Evolutionary conservation across 2,329 filamentous ascomycete genomes (phyloP).

Genomic region (Neodidymelliopsis sp.): DNA sequence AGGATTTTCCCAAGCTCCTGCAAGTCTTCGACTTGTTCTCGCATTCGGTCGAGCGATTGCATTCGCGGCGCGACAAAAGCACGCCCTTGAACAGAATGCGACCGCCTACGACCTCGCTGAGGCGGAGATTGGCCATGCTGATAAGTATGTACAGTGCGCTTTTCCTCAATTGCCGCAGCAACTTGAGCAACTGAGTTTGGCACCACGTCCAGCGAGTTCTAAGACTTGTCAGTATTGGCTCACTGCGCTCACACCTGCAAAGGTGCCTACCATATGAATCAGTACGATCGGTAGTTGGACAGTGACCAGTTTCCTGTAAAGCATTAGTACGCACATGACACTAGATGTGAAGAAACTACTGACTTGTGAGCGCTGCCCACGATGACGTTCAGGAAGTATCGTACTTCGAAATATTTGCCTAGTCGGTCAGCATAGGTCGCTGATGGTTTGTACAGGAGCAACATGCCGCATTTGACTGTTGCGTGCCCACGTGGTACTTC

Average conservation of each 20-base stretch:
- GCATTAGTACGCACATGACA: conserved; percentile 24
- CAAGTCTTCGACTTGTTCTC: conserved; percentile 52
- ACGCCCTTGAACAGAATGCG: conserved; percentile 56
- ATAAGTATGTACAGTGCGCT: conserved; percentile 44
- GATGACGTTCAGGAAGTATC: conserved; percentile 62
- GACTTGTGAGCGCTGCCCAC: conserved; percentile 55
- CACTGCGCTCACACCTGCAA: not conserved
- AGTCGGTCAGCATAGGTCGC: conserved; percentile 13
- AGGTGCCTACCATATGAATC: conserved; percentile 57
- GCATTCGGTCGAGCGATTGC: conserved; percentile 58
- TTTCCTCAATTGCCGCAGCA: conserved; percentile 63
- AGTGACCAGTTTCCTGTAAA: conserved; percentile 55
- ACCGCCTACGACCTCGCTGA: conserved; percentile 46
- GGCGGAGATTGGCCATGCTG: conserved; percentile 33
- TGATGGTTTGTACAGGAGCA: not conserved
- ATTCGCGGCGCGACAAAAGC: conserved; percentile 61
- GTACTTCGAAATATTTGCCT: conserved; percentile 64
- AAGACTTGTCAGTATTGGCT: conserved; percentile 14
- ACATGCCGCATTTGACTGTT: conserved; percentile 58
- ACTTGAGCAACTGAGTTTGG: conserved; percentile 64
- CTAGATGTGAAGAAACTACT: conserved; percentile 14
- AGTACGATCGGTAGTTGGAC: conserved; percentile 64
- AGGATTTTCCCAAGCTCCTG: conserved; percentile 52
- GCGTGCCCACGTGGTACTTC: conserved; percentile 60
- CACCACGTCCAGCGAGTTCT: conserved; percentile 64